Percentiles rank a stretch among this genome's conserved stretches.
phyloP scores from a whole-genome alignment of 176 grass and related monocot species.

The Bromus sterilis region DNA sequence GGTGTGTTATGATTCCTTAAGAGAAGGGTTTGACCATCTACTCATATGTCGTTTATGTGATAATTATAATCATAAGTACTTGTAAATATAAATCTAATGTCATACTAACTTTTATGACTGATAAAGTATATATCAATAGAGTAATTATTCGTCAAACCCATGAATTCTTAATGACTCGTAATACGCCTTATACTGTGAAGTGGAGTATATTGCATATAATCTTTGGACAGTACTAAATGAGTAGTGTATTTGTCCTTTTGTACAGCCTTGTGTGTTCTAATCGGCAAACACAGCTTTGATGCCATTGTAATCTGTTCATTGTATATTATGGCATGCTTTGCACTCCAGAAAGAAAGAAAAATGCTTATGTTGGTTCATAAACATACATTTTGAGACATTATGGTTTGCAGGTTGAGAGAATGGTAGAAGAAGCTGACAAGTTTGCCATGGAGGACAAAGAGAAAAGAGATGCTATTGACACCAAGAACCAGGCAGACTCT shows the following conservation, averaged over 20 bases:
- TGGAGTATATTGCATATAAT: neutral
- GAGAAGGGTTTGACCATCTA: neutral
- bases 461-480: constrained; percentile 95
- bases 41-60: neutral
- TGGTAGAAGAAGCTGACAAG: constrained; percentile 90
- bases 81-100: neutral
- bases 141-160: neutral
- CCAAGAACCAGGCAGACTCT: constrained; percentile 92
- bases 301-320: neutral
- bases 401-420: constrained; percentile 74
- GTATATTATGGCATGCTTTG: neutral
- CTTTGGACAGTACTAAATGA: neutral
- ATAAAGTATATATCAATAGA: neutral
- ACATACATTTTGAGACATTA: neutral
- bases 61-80: too few relatives aligned
- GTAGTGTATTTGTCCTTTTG: neutral
- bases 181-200: neutral
- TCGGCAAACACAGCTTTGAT: neutral
- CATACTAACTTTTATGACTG: neutral
- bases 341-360: neutral
- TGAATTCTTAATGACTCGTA: neutral
- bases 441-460: constrained; percentile 96
- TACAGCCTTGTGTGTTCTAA: neutral
- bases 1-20: neutral
- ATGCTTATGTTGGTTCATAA: neutral